Percentiles rank a stretch among this genome's conserved stretches.
These are phyloP conservation scores for Chaetomium sp. DNA, from an alignment of 2,329 filamentous ascomycete genomes.

Conservation along the genomic window DNA sequence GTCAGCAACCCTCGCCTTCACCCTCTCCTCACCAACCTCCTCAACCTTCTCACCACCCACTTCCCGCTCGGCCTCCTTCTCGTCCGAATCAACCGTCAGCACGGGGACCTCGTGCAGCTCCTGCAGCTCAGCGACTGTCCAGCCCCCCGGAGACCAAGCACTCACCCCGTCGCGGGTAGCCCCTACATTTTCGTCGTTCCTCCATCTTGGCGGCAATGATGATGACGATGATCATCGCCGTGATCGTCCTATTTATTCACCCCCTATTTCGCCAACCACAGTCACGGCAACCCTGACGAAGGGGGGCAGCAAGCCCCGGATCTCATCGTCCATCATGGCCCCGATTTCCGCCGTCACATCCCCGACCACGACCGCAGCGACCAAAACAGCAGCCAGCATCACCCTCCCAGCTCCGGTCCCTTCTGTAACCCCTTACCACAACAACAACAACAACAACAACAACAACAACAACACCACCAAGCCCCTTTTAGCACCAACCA, in stretches of 20 bases:
- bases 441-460: not conserved
- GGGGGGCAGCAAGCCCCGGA: too few relatives aligned
- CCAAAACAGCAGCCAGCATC: not conserved
- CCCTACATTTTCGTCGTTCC: too few relatives aligned
- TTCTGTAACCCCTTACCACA: not conserved
- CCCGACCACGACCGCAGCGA: not conserved
- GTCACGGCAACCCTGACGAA: too few relatives aligned
- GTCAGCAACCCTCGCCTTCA: not conserved
- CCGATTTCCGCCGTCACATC: not conserved
- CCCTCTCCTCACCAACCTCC: not conserved
- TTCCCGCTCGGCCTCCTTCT: slow-evolving; percentile 8
- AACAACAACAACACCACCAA: not conserved
- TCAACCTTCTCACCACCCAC: slow-evolving; percentile 12
- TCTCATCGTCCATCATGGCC: not conserved
- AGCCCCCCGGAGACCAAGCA: too few relatives aligned
- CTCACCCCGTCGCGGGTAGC: too few relatives aligned
- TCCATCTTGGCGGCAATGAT: too few relatives aligned
- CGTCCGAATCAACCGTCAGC: slow-evolving; percentile 14
- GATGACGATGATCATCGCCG: too few relatives aligned
- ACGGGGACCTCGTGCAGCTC: slow-evolving; percentile 13
- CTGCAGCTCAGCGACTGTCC: not conserved
- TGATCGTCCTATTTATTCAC: too few relatives aligned
- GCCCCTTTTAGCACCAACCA: not conserved
- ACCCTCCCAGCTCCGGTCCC: not conserved
- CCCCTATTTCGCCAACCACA: too few relatives aligned